These are phyloP conservation scores for Pholiota adiposa DNA, from an alignment of 1,284 basidiomycete species.

Conservation along the genomic window DNA sequence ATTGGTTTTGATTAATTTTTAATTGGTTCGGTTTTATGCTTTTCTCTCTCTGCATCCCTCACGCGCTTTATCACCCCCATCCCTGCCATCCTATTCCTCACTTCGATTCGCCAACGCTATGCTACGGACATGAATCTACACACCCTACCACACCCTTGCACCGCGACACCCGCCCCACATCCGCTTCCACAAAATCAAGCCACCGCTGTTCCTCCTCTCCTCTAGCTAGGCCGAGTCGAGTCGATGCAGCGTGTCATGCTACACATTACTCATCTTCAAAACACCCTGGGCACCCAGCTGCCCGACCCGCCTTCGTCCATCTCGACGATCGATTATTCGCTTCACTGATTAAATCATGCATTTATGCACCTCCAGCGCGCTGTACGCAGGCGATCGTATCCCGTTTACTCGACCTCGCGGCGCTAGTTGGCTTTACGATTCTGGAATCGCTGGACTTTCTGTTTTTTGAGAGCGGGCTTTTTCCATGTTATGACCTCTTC, in stretches of 20 bases:
- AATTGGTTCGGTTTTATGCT: background rate
- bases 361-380: no score
- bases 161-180: background rate
- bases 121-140: background rate
- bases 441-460: constrained; percentile 1
- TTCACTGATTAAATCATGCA: no score
- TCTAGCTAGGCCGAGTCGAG: background rate
- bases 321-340: background rate
- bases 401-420: no score
- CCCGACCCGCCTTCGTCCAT: constrained; percentile 6
- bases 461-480: background rate
- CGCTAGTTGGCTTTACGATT: background rate
- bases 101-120: background rate
- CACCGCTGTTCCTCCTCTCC: constrained; percentile 9
- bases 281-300: background rate
- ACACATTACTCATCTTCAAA: background rate
- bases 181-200: background rate
- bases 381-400: no score
- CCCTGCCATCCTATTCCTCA: background rate
- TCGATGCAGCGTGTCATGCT: background rate
- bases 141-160: background rate
- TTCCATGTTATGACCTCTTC: constrained; percentile 3
- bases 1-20: background rate
- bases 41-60: background rate
- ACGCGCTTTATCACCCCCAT: background rate